phyloP scores from a whole-genome alignment of 2,329 filamentous ascomycete species.

The Colletotrichum sp. region DNA sequence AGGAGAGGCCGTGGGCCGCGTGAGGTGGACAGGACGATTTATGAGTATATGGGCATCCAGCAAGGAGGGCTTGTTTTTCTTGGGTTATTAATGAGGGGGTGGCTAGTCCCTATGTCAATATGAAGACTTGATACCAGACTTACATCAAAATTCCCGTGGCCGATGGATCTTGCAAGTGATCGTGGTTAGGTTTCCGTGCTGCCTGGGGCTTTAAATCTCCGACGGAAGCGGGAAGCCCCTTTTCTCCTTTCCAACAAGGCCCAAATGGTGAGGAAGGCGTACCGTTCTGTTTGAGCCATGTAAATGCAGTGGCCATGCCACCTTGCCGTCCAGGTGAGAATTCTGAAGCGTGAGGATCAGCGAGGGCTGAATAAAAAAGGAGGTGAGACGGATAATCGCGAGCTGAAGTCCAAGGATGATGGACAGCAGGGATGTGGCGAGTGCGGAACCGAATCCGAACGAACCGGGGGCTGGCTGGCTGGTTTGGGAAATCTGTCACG shows the following conservation, averaged over 20 bases:
- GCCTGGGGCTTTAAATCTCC: neutral
- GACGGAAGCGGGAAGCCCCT: neutral
- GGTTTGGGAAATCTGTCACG: neutral
- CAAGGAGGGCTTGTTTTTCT: neutral
- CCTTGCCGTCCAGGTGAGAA: neutral
- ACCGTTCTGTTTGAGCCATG: neutral
- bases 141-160: neutral
- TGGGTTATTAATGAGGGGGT: neutral
- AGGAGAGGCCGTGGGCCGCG: neutral
- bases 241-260: neutral
- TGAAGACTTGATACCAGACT: neutral
- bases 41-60: neutral
- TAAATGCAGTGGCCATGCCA: fast-evolving
- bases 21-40: neutral
- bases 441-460: neutral
- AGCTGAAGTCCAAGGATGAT: neutral
- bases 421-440: neutral
- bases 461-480: neutral
- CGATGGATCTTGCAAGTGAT: neutral
- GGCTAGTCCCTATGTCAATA: neutral
- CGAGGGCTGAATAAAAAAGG: neutral
- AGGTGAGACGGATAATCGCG: neutral
- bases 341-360: neutral
- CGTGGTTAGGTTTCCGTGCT: neutral
- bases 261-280: neutral